Evolutionary conservation across 2,329 filamentous ascomycete genomes (phyloP), one percentile per base, ranked within the genome.

Genomic region (Lachnellula arida): DNA sequence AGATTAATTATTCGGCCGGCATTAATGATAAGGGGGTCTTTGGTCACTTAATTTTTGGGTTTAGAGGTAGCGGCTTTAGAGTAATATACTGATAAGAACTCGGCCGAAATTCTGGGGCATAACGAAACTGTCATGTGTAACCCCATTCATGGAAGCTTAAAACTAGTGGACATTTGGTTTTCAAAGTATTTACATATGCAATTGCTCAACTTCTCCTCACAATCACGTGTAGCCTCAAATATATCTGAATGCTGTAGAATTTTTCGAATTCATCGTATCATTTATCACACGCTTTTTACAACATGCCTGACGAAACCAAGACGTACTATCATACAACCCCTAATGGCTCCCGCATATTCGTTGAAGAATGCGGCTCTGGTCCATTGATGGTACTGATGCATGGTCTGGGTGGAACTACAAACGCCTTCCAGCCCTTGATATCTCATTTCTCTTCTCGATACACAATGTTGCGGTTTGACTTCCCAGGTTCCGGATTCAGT

Each of bases 301-400:
- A 52, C 14, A 65, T 63, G 44, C 48, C 59, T 5, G 48, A 55
- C 9, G 37, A 40, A 17, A 62, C 64, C 23, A 63, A 64, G 25
- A 59, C 63, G n/a, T 69, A 71, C 56, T 70, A 63, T 56, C 60
- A 62, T 17, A 67, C 66, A 6, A 63, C 62, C 6, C 43, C 60
- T 32, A 51, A 57, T 1, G 66, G 65, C 4, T 63, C 56, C 5
- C 56, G 69, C 5, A 59, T 68, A 1, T 57, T 72, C 22, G 52
- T 60, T 12, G 60, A 62, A 53, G 60, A 62, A 51, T 57, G 55
- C 34, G 60, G 58, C 12, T 51, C 55, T 12, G 58, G 60, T 60
- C 67, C 54, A 44, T 67, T 32, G 59, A 71, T 63, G 68, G 68
- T 47, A 57, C 67, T 47, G 65, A 70, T 49, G 69, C 67, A 70